phyloP scores from a whole-genome alignment of 2,329 filamentous ascomycete genomes.

The Akanthomyces dipterigenus region DNA sequence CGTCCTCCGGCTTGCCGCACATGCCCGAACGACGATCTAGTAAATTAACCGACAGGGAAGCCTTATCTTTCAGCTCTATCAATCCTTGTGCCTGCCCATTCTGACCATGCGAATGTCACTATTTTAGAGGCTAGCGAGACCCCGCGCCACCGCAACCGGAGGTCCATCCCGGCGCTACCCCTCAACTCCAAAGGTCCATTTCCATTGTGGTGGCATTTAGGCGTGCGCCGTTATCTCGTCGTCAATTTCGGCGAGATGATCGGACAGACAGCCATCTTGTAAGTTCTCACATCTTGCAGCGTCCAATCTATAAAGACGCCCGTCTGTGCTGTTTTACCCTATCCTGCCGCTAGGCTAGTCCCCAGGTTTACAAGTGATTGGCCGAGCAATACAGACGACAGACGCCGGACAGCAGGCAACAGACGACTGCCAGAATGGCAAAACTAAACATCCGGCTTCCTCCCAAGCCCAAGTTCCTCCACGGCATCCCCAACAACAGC shows the following conservation, averaged over 20 bases:
- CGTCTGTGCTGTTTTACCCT: background rate
- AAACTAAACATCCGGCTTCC: slow-evolving; percentile 9
- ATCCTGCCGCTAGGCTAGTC: background rate
- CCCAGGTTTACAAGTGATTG: background rate
- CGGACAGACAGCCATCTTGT: background rate
- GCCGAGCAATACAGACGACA: too few species aligned
- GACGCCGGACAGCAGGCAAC: too few species aligned
- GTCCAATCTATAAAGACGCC: background rate
- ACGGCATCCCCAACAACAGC: slow-evolving; percentile 26
- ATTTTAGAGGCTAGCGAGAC: background rate
- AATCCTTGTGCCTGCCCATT: too few species aligned
- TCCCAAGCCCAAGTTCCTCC: slow-evolving; percentile 25
- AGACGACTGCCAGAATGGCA: background rate
- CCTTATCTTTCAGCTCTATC: too few species aligned
- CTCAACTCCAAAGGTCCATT: slow-evolving; percentile 9
- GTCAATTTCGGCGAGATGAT: background rate
- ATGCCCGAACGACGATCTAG: too few species aligned
- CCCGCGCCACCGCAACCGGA: slow-evolving; percentile 3
- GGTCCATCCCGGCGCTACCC: background rate
- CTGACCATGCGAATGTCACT: background rate
- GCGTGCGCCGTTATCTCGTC: background rate
- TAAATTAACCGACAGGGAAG: too few species aligned
- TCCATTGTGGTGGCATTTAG: background rate
- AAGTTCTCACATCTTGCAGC: background rate
- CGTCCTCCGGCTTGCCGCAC: too few species aligned